Conservation (phyloP, 2,329 filamentous ascomycete genomes). For the Chaetoscypha palmicola region DNA sequence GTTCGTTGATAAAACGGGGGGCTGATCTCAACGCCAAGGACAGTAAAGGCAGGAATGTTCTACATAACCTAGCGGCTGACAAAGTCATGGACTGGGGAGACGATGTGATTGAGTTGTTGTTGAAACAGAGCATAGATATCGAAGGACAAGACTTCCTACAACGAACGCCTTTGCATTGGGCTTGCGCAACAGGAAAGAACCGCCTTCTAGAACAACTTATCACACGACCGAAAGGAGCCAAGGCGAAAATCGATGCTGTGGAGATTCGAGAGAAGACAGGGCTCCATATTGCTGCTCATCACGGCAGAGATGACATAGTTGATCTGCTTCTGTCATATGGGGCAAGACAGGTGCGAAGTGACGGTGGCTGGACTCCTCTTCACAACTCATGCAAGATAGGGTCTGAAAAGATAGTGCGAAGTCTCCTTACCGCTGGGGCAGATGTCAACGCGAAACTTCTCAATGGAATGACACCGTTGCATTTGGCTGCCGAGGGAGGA, state of each 20-base stretch:
- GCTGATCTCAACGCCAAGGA: slow-evolving; percentile 24
- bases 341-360: slow-evolving; percentile 15
- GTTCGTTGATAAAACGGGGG: slow-evolving; percentile 20
- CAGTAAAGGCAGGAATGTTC: slow-evolving; percentile 17
- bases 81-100: slow-evolving; percentile 23
- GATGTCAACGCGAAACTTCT: slow-evolving; percentile 24
- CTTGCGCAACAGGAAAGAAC: slow-evolving; percentile 23
- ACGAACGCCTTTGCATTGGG: slow-evolving; percentile 23
- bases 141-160: slow-evolving; percentile 19
- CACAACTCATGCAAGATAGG: slow-evolving; percentile 23
- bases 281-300: slow-evolving; percentile 19
- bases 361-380: slow-evolving; percentile 23
- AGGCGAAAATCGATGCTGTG: slow-evolving; percentile 17
- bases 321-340: slow-evolving; percentile 18
- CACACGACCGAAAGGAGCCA: slow-evolving; percentile 12
- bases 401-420: slow-evolving; percentile 18
- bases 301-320: slow-evolving; percentile 22
- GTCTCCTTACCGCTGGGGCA: slow-evolving; percentile 16
- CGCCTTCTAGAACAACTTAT: slow-evolving; percentile 20
- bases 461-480: slow-evolving; percentile 22
- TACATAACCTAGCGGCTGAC: slow-evolving; percentile 26
- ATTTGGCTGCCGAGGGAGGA: slow-evolving; percentile 22
- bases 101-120: slow-evolving; percentile 20
- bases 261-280: slow-evolving; percentile 23
- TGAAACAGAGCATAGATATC: slow-evolving; percentile 18